phyloP scores from a whole-genome alignment of 129 eudicot species.

The Tagetes erecta region DNA sequence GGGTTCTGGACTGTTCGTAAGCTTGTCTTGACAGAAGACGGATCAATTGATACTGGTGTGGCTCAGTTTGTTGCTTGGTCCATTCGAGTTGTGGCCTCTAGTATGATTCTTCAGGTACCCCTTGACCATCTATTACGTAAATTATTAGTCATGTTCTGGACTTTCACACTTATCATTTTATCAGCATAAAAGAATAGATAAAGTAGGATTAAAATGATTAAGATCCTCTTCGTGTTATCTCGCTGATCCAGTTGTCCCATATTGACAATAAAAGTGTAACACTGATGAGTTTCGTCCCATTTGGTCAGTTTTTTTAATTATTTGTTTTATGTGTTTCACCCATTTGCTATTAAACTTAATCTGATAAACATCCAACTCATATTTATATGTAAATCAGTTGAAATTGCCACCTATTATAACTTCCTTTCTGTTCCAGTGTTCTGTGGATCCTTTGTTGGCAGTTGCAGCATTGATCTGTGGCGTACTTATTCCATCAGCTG shows the following conservation, averaged over 20 bases:
- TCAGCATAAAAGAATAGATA: constrained; percentile 4
- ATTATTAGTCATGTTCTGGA: constrained; percentile 2
- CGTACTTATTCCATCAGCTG: constrained; percentile 43
- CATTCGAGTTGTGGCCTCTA: constrained; percentile 71
- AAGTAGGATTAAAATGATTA: not conserved
- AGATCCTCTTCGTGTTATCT: not conserved
- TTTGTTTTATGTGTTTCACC: not conserved
- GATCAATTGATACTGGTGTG: constrained; percentile 65
- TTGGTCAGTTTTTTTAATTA: not conserved
- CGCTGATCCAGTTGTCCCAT: not conserved
- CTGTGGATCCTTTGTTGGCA: constrained; percentile 78
- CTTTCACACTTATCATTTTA: not conserved
- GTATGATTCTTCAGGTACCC: constrained; percentile 77
- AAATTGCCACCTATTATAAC: not conserved
- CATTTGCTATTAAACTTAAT: not conserved
- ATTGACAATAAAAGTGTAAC: not conserved
- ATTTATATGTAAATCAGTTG: not conserved
- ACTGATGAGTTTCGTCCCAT: not conserved
- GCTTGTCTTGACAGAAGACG: constrained; percentile 78
- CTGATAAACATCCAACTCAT: not conserved
- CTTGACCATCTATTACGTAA: constrained; percentile 5
- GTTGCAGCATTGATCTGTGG: constrained; percentile 60
- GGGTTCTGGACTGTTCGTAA: constrained; percentile 97
- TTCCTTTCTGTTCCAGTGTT: constrained; percentile 51
- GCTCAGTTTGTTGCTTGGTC: constrained; percentile 86